Base-by-base conservation (phyloP, 1,139 yeast genomes). In the Taphrina flavorubra region DNA sequence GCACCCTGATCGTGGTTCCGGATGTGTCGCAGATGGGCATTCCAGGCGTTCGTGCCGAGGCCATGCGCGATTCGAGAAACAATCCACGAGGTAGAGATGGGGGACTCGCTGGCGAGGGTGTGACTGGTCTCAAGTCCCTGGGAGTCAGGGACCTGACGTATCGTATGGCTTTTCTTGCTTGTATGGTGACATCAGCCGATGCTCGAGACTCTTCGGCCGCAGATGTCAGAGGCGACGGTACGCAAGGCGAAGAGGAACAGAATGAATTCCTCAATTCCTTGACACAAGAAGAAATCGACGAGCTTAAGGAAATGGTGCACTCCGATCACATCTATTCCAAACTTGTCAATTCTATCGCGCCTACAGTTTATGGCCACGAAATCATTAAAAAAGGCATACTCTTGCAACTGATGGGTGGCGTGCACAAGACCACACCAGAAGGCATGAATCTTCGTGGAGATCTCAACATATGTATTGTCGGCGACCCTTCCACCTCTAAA, bases 401-500 rank as follows among this genome's bases (percentile, higher is more conserved):
- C 47, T 81, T 94, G 70, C 99, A 94, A 79, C 80, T 94, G 75
- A 82, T 94, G 74, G 97, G 98, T 61, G 99, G 99, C 75, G 98
- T 95, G 53, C 99, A 94, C 79, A 94, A 94, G 78, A 83, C 86
- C 70, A 95, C 99, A 0, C 86, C 92, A 42, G 99, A 94, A 79
- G 99, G 99, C 36, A 94, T 94, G 73, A 89, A 92, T 74, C 83
- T 94, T 73, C 87, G 99, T 82, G 99, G 99, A 74, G 99, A 95
- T 77, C 94, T 94, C 76, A 94, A 94, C 77, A 89, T 94, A 67
- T 94, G 99, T 81, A 85, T 94, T 74, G 99, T 94, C 66, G 99
- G 99, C 66, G 99, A 94, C 77, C 99, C 99, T 0, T 92, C 98
- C 1, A 94, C 99, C 10, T 92, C 99, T 39, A 94, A 94, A 78